Percentiles rank a stretch among this genome's conserved stretches.
Evolutionary conservation across 306 rosid genomes (phyloP).

Genomic region (cucumber (Cucumis sativus)): DNA sequence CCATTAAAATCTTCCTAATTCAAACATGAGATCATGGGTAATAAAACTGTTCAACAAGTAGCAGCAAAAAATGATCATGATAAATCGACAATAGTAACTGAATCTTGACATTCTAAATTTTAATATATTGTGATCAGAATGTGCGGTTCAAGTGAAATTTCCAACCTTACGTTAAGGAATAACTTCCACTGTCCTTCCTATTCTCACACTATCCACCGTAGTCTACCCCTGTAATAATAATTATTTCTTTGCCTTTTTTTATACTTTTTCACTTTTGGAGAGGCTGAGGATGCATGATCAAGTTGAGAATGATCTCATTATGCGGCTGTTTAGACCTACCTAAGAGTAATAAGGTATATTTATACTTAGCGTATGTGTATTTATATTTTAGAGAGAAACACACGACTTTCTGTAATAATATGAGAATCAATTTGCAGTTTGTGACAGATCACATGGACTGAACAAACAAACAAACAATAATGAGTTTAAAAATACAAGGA

Average conservation of each 20-base stretch:
- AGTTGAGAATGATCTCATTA: neutral
- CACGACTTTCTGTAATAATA: neutral
- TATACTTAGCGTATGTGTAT: neutral
- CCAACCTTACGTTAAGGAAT: neutral
- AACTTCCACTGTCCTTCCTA: neutral
- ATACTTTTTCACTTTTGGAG: no score
- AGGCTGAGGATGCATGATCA: neutral
- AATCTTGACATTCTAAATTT: neutral
- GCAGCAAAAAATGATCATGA: neutral
- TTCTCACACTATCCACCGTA: neutral
- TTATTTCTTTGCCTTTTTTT: neutral
- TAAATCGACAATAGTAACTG: neutral
- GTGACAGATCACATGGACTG: neutral
- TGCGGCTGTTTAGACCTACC: neutral
- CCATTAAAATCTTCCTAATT: neutral
- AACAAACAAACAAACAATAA: neutral
- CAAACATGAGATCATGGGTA: neutral
- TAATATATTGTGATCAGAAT: neutral
- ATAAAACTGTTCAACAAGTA: neutral
- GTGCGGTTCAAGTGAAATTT: constrained; percentile 1
- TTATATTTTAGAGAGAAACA: neutral
- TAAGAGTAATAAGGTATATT: neutral
- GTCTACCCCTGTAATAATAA: neutral
- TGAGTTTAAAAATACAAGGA: neutral
- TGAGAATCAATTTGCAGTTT: neutral